A percentile compares a stretch with the other conserved stretches of the same genome.
These are phyloP conservation scores for Amanita rimosa DNA, from an alignment of 768 basidiomycete species.

Conservation along the genomic window DNA sequence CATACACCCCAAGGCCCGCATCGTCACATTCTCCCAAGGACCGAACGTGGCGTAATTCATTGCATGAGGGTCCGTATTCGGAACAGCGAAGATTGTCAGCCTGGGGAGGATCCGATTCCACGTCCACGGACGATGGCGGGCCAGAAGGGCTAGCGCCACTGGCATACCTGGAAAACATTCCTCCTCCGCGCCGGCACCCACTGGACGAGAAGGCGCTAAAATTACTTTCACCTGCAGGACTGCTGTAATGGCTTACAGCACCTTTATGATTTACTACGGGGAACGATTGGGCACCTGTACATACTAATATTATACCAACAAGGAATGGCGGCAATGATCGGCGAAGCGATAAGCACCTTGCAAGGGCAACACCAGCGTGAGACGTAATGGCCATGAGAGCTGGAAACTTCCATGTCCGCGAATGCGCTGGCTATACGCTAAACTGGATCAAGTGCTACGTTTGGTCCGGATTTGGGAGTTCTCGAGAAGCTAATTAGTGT, in stretches of 20 bases:
- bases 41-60: conserved; percentile 5
- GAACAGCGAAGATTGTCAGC: neutral
- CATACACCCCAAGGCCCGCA: conserved; percentile 23
- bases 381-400: neutral
- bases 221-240: conserved; percentile 20
- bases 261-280: neutral
- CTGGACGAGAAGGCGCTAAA: conserved; percentile 42
- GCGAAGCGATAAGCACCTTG: conserved; percentile 1
- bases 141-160: conserved; percentile 46
- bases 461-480: neutral
- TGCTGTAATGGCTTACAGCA: conserved; percentile 7
- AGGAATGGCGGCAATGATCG: conserved; percentile 4
- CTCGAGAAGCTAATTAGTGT: conserved; percentile 3
- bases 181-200: conserved; percentile 57
- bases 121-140: conserved; percentile 11
- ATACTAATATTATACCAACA: conserved; percentile 7
- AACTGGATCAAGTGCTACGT: neutral
- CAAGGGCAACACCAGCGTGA: conserved; percentile 3
- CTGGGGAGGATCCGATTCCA: neutral
- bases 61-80: neutral
- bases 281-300: conserved; percentile 1
- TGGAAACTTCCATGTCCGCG: conserved; percentile 3
- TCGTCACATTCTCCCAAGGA: conserved; percentile 10
- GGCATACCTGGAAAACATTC: conserved; percentile 53
- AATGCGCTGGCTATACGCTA: neutral